These are phyloP conservation scores for Botrytis aclada DNA, from an alignment of 2,329 filamentous ascomycete genomes.

Conservation along the genomic window DNA sequence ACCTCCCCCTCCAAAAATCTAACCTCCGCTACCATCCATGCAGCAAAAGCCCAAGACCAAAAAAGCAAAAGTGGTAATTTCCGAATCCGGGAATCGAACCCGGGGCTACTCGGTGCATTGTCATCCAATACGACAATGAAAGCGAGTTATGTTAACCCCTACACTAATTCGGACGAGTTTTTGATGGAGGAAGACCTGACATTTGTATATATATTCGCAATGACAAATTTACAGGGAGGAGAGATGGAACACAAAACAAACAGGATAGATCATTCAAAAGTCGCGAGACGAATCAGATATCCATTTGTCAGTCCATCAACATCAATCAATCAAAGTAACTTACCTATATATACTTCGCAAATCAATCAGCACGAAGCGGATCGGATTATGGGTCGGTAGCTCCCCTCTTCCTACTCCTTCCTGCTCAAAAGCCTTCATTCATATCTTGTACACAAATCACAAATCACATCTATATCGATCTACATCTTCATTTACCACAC, in stretches of 20 bases:
- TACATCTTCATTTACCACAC: background rate
- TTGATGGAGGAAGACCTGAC: accelerated
- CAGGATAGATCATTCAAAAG: background rate
- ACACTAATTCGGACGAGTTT: background rate
- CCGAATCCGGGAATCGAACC: conserved; percentile 4
- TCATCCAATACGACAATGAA: background rate
- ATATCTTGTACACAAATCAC: background rate
- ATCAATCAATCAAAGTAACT: no score
- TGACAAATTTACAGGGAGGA: accelerated
- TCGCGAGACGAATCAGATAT: no score
- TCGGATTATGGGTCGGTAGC: no score
- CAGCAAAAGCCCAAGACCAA: no score
- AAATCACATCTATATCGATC: no score
- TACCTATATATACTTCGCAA: no score
- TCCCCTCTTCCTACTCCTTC: no score
- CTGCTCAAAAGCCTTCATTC: background rate
- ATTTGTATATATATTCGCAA: accelerated
- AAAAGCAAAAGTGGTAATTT: background rate
- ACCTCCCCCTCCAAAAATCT: background rate
- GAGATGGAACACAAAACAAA: background rate
- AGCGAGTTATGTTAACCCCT: background rate
- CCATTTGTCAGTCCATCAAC: no score
- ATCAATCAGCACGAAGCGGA: no score
- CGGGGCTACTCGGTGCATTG: background rate
- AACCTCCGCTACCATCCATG: no score